phyloP scores from a whole-genome alignment of 352 stramenopile species.

The Globisporangium abappressorium region DNA sequence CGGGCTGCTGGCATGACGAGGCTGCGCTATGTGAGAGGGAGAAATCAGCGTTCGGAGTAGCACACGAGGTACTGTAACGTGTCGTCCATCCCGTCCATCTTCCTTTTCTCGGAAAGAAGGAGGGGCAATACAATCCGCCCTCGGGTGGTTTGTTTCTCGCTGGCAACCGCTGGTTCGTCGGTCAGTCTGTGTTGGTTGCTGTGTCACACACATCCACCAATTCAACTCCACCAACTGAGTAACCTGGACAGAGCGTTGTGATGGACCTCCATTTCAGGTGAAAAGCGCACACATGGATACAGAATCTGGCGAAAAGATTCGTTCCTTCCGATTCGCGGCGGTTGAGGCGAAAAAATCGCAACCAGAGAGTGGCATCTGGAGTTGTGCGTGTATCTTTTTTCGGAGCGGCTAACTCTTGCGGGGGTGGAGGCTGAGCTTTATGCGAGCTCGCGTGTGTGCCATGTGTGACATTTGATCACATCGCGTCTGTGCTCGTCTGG shows the following conservation, averaged over 20 bases:
- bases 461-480: too few species aligned
- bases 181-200: not conserved
- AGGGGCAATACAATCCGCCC: not conserved
- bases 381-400: not conserved
- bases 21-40: not conserved
- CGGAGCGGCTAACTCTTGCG: too few species aligned
- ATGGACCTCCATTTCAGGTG: not conserved
- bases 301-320: not conserved
- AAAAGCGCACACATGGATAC: conserved; percentile 2
- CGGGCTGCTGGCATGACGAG: too few species aligned
- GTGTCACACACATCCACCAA: not conserved
- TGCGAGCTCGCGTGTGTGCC: too few species aligned
- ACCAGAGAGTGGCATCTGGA: not conserved
- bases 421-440: too few species aligned
- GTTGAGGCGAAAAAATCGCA: not conserved
- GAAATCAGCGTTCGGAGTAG: not conserved
- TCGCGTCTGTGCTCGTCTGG: too few species aligned
- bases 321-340: not conserved
- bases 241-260: not conserved
- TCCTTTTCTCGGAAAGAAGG: not conserved
- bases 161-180: not conserved
- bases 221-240: not conserved
- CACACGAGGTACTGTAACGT: not conserved
- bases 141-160: not conserved
- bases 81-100: too few species aligned